Conservation (phyloP, 495 filamentous ascomycete genomes). For the Xylaria telfairii region DNA sequence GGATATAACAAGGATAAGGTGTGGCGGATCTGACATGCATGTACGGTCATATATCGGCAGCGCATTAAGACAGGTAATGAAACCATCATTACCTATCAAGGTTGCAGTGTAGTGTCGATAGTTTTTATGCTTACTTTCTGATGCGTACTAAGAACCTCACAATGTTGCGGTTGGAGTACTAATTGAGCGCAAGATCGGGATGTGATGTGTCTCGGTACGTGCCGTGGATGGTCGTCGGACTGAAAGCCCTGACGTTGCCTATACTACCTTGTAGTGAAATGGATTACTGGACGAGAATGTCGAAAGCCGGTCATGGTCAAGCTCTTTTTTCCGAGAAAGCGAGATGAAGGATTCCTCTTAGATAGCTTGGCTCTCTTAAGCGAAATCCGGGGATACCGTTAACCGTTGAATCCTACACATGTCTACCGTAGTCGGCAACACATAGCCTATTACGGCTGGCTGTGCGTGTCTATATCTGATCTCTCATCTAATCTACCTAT, state of each 20-base stretch:
- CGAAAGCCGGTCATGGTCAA: background rate
- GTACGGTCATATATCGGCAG: too few species aligned
- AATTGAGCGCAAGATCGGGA: background rate
- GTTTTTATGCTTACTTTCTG: background rate
- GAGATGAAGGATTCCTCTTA: constrained; percentile 1
- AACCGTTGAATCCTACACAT: background rate
- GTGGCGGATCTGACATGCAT: background rate
- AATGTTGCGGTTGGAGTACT: background rate
- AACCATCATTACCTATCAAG: background rate
- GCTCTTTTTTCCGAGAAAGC: background rate
- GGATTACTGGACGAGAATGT: background rate
- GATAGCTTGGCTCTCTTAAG: background rate
- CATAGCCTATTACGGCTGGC: background rate
- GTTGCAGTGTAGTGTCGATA: background rate
- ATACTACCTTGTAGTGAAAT: too few species aligned
- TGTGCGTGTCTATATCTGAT: background rate
- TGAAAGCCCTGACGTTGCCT: too few species aligned
- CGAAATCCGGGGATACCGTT: constrained; percentile 15
- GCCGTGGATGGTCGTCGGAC: background rate
- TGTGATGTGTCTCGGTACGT: background rate
- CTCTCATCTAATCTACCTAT: too few species aligned
- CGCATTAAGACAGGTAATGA: too few species aligned
- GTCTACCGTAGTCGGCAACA: background rate
- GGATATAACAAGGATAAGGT: background rate
- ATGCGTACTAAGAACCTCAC: background rate